Evolutionary conservation across 2,329 filamentous ascomycete genomes (phyloP), one percentile per base, ranked within the genome.

Genomic region (Fusarium veterinarium): DNA sequence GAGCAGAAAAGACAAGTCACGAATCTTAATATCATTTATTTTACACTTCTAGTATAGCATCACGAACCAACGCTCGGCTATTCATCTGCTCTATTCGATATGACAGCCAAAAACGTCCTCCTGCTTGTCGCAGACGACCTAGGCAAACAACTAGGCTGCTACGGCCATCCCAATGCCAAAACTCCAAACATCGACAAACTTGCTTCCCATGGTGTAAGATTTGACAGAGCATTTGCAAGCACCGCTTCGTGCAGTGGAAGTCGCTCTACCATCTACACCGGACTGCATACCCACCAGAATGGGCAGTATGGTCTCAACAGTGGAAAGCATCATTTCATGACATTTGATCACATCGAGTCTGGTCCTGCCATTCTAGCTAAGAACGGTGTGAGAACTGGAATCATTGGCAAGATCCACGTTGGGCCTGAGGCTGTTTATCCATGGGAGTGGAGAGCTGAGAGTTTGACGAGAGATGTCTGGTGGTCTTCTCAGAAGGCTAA

Each of bases 391-490:
- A 80, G 77, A 46, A 87, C 85, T 1, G 85, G 84, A 1, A 83
- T 88, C 28, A 75, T 87, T 5, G 84, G 84, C 6, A 87, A 87
- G 71, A 77, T 87, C 1, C 86, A 87, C 51, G 85, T 87, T 16
- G 84, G 84, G 1, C 85, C 83, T 2, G 62, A 56, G 1, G 38
- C 52, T 16, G 52, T 33, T 6, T 56, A 56, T 44, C 52, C 52
- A 2, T 56, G 52, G 52, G 52, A 56, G 5, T 56, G 52, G 52
- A 44, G 30, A 44, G 38, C 52, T n/a, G 52, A 56, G 17, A 56
- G 52, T 44, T 9, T 56, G 38, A 56, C 52, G 1, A 56, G 52
- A 1, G 52, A 56, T 8, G 52, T 56, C 1, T 56, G 52, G 52
- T 56, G 52, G 52, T 56, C 52, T 5, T 16, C 52, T 4, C 52